Evolutionary conservation across 2,329 filamentous ascomycete species (phyloP), one percentile per base, ranked within the genome.

Genomic region (Aspergillaceae sp.): DNA sequence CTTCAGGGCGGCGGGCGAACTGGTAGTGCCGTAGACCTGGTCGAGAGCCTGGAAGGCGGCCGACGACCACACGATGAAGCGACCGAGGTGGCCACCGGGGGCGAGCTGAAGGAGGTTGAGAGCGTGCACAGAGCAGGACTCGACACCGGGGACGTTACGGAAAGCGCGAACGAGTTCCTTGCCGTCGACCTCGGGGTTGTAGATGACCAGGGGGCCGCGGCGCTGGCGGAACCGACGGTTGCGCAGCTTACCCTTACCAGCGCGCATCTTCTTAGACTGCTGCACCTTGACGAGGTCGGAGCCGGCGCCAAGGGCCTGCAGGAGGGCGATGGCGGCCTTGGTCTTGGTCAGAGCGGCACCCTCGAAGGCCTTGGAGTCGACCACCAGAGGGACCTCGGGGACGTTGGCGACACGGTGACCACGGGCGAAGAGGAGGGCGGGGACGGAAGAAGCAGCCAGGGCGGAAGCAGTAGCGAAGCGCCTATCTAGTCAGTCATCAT

Each of bases 81-180:
- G 92, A 65, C 92, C 92, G 63, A 98, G 87, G 78, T 98, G 92
- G 67, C 92, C 94, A 81, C 92, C 92, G 62, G 92, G 92, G 60
- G 92, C 92, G 70, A 98, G 88, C 82, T 98, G 92, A 72, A 98
- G 88, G 67, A 97, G 90, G 83, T 97, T 96, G 67, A 98, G 83
- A 58, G 88, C 78, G 76, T 85, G 90, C 74, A 96, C 90, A 61
- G 90, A 84, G 68, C 80, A 90, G 59, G 89, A 95, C 86, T 98
- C 92, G 61, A 97, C 90, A 77, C 92, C 92, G 67, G 92, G 83
- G 68, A 98, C 86, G 85, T 98, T 98, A 81, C 92, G 90, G 87
- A 96, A 96, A 65, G 89, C 91, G 68, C 80, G 82, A 70, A 91
- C 80, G 60, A 98, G 83, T 71, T 94, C 86, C 78, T 90, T 94